Base-by-base conservation (phyloP, 257 asterid species). In the Solanum stenotomum region DNA sequence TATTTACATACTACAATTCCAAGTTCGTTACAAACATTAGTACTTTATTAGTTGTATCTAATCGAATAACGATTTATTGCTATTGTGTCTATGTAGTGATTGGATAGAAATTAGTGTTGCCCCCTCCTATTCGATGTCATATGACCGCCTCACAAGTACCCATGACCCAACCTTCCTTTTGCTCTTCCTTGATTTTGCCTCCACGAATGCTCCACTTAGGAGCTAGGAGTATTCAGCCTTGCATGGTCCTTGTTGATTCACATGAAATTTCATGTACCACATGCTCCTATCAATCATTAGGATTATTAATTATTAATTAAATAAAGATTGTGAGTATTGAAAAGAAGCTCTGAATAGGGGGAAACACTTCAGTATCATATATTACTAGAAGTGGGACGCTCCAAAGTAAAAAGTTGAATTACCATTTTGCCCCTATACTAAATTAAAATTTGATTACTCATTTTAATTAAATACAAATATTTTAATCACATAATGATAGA, bases 121-220 rank as follows among this genome's bases (percentile, higher is more conserved):
- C 89, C 86, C 34, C 23, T 77, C 63, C 35, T 37, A 34, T 38
- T 87, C 29, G 56, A 87, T 65, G 89, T 16, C 40, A 38, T 76
- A 84, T 87, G 89, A 86, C 2, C 86, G 67, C 70, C 83, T 72
- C 82, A 65, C 82, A 87, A 79, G 83, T 68, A 87, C 59, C 52
- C 56, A 46, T 46, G 56, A 46, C 20, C 18, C 83, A 87, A 87
- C 84, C 84, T 87, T 87, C 59, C 59, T 67, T 87, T 82, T 87
- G 87, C 87, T 20, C 25, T 59, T 59, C n/a, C n/a, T 59, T 59
- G 0, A 11, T 4, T 59, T 59, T 59, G 68, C 27, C 27, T 59
- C 27, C 27, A 4, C 25, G 6, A 59, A 23, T 4, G 5, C 27
- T 8, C 13, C 68, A 59, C 3, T 22, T 20, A 22, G 0, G 2